phyloP scores from a whole-genome alignment of 345 rosid species.

The Ceriops tagal region DNA sequence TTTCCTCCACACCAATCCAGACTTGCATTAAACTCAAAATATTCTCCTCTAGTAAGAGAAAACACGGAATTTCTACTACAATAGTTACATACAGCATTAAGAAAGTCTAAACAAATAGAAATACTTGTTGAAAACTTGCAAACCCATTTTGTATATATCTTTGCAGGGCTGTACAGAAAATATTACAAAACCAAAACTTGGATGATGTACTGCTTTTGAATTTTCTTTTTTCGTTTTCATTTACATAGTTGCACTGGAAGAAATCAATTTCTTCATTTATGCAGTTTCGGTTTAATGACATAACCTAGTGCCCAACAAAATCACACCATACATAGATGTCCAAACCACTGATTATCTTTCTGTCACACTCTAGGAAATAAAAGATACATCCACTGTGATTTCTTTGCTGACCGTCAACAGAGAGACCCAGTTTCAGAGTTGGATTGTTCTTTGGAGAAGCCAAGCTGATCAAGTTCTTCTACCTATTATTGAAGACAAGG shows the following conservation, averaged over 20 bases:
- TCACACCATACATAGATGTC: conserved; percentile 18
- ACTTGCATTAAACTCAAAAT: background rate
- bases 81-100: no score
- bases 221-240: background rate
- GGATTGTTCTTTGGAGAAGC: conserved; percentile 37
- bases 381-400: conserved; percentile 13
- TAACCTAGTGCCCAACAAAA: conserved; percentile 14
- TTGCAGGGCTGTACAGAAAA: conserved; percentile 16
- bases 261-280: conserved; percentile 15
- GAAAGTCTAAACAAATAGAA: no score
- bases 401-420: conserved; percentile 7
- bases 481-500: no score
- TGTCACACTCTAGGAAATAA: conserved; percentile 12
- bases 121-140: conserved; percentile 2
- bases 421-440: conserved; percentile 23
- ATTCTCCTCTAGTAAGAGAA: background rate
- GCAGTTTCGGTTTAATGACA: conserved; percentile 25
- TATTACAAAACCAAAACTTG: conserved; percentile 27
- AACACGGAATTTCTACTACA: no score
- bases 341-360: conserved; percentile 13
- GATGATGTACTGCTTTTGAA: conserved; percentile 9
- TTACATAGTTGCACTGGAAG: conserved; percentile 24
- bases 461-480: conserved; percentile 28
- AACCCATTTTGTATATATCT: conserved; percentile 1
- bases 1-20: background rate